Conservation (phyloP, 1,139 yeast genomes). For the Magnusiomyces ingens region DNA sequence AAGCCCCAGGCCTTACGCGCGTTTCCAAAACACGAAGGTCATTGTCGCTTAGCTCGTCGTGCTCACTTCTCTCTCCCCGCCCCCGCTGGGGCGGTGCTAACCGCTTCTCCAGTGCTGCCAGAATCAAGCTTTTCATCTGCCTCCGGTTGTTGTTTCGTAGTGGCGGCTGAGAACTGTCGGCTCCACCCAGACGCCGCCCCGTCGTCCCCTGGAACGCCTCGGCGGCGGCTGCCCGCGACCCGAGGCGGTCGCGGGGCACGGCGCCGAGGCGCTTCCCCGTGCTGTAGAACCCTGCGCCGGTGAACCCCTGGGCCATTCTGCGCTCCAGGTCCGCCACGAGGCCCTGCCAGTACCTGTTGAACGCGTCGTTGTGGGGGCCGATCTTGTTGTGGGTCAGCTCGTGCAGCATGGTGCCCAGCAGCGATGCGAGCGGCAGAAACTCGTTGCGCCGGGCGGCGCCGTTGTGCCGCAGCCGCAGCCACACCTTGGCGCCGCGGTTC, state of each 20-base stretch:
- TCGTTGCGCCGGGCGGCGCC: constrained; percentile 39
- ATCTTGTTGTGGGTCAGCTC: constrained; percentile 74
- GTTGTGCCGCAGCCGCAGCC: constrained; percentile 61
- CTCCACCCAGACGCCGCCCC: background rate
- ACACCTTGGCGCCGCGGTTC: constrained; percentile 71
- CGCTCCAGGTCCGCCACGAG: constrained; percentile 53
- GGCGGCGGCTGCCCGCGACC: background rate
- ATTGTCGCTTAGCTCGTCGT: background rate
- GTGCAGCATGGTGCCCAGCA: constrained; percentile 80
- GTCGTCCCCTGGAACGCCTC: background rate
- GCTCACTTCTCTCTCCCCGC: background rate
- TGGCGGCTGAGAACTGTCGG: background rate
- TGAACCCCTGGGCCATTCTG: constrained; percentile 41
- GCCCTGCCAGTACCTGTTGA: constrained; percentile 60
- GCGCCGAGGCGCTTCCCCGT: constrained; percentile 52
- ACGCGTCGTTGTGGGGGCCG: constrained; percentile 75
- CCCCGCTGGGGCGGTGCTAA: background rate
- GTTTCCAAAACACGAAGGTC: background rate
- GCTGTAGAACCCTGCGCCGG: constrained; percentile 41
- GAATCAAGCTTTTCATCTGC: background rate
- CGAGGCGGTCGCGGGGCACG: constrained; percentile 3
- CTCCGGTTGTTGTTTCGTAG: background rate
- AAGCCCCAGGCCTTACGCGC: background rate
- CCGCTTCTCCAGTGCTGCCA: constrained; percentile 1
- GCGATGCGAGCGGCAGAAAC: constrained; percentile 61